These are phyloP conservation scores for Umbelopsis ramanniana DNA, from an alignment of 192 early-diverging fungal species.

Conservation along the genomic window DNA sequence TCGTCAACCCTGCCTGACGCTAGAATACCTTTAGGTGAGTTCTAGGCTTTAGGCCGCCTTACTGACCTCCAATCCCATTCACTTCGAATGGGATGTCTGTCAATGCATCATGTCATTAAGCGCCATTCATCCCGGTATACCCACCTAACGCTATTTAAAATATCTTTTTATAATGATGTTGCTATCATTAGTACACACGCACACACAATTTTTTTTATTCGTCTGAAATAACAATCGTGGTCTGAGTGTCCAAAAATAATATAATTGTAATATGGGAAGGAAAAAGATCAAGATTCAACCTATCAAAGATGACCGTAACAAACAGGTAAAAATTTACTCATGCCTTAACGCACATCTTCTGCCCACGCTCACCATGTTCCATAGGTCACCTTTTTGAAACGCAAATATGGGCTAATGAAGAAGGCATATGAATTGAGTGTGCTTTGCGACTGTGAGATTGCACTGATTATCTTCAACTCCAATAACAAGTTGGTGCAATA, in stretches of 20 bases:
- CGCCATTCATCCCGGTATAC: no score
- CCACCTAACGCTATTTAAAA: no score
- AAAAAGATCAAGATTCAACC: conserved; percentile 96
- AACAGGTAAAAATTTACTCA: conserved; percentile 66
- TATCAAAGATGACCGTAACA: conserved; percentile 91
- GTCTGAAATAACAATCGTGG: not conserved
- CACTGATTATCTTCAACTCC: conserved; percentile 91
- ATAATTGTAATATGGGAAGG: conserved; percentile 71
- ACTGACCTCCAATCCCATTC: no score
- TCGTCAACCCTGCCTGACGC: not conserved
- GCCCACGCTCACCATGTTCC: not conserved
- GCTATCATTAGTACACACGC: not conserved
- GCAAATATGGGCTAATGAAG: conserved; percentile 94
- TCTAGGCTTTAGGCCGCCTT: no score
- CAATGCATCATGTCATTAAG: no score
- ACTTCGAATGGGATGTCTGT: no score
- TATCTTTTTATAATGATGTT: not conserved
- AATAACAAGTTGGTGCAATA: conserved; percentile 95
- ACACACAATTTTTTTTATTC: not conserved
- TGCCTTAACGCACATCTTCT: no score
- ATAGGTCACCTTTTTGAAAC: conserved; percentile 92
- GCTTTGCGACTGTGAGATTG: conserved; percentile 95
- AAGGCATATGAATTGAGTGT: conserved; percentile 96
- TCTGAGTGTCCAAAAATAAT: not conserved
- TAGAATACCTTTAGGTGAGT: conserved; percentile 9